These are phyloP conservation scores for Taphrina deformans DNA, from an alignment of 1,139 yeast species.

Conservation along the genomic window DNA sequence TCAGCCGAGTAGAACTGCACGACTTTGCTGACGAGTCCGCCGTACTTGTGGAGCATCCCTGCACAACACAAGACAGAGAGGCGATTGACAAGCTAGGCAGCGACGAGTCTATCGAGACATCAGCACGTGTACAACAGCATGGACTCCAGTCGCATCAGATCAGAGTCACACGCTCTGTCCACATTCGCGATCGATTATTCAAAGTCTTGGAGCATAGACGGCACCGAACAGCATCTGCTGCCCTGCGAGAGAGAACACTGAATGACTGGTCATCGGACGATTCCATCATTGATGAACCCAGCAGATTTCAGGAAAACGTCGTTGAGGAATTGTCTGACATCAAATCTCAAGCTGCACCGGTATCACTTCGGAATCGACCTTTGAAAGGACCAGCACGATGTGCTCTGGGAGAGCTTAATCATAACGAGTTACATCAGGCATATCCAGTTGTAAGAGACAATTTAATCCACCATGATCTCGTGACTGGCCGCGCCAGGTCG, in stretches of 20 bases:
- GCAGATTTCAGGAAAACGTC: background rate
- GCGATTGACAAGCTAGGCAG: background rate
- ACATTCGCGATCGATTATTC: background rate
- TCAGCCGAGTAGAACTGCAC: constrained; percentile 1
- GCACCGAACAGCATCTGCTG: background rate
- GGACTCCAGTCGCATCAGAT: background rate
- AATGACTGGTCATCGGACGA: constrained; percentile 19
- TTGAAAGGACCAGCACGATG: background rate
- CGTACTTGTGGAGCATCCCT: background rate
- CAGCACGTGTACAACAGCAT: background rate
- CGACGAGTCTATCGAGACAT: background rate
- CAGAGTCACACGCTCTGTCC: background rate
- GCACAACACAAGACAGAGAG: background rate
- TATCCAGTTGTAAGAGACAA: background rate
- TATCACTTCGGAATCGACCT: background rate
- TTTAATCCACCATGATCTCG: background rate
- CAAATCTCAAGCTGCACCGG: background rate
- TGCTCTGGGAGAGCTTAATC: background rate
- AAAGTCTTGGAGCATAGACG: background rate
- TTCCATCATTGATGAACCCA: background rate
- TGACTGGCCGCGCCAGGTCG: background rate
- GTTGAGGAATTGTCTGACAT: background rate
- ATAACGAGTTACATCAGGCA: background rate
- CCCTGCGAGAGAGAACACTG: background rate
- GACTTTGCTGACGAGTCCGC: background rate